phyloP scores from a whole-genome alignment of 2,329 filamentous ascomycete genomes.

The Simplicillium aogashimaense region DNA sequence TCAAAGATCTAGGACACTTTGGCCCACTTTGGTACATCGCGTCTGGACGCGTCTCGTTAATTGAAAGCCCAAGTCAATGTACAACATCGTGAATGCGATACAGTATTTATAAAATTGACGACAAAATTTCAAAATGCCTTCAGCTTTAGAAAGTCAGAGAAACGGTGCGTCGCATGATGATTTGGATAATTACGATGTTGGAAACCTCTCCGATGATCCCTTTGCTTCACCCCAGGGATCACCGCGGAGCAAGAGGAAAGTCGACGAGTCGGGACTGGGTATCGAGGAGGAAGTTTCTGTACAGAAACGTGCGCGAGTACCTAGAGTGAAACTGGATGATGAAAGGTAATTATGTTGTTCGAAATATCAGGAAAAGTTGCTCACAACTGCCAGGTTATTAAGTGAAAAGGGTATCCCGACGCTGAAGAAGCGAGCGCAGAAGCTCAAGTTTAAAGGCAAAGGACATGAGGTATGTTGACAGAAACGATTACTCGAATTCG shows the following conservation, averaged over 20 bases:
- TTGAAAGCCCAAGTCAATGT: too few species aligned
- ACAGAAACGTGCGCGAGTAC: slow-evolving; percentile 59
- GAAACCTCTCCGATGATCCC: slow-evolving; percentile 36
- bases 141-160: slow-evolving; percentile 4
- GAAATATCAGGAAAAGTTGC: background rate
- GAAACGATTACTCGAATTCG: background rate
- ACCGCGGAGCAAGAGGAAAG: slow-evolving; percentile 37
- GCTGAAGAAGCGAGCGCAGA: slow-evolving; percentile 60
- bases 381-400: slow-evolving; percentile 49
- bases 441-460: slow-evolving; percentile 79
- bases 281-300: slow-evolving; percentile 83
- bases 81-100: too few species aligned
- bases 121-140: slow-evolving; percentile 10
- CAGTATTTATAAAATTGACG: background rate
- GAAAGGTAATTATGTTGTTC: slow-evolving; percentile 37
- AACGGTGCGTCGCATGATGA: slow-evolving; percentile 38
- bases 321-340: slow-evolving; percentile 82
- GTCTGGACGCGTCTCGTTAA: too few species aligned
- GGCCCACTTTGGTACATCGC: too few species aligned
- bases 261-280: slow-evolving; percentile 49
- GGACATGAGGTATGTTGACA: slow-evolving; percentile 64
- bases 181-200: slow-evolving; percentile 68
- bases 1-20: too few species aligned
- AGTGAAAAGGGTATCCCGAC: slow-evolving; percentile 77
- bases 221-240: slow-evolving; percentile 35